A percentile compares a stretch with the other conserved stretches of the same genome.
Evolutionary conservation across 2,329 filamentous ascomycete species (phyloP).

Genomic region (Sclerotinia spermophila): DNA sequence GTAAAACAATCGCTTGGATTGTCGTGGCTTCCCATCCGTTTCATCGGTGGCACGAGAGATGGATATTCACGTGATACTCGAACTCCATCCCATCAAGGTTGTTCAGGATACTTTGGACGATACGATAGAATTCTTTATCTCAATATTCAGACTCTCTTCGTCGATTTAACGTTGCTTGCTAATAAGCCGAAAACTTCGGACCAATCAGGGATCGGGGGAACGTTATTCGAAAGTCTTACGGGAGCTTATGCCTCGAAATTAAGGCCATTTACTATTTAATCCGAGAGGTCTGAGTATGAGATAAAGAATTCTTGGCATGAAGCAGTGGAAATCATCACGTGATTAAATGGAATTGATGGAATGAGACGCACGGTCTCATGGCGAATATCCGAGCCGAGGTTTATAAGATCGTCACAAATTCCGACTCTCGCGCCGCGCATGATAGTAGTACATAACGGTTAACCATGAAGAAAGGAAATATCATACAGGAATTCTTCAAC

Average conservation of each 20-base stretch:
- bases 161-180: no score
- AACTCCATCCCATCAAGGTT: background rate
- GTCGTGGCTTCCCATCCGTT: background rate
- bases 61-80: background rate
- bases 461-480: background rate
- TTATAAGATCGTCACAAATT: constrained; percentile 8
- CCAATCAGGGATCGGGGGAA: no score
- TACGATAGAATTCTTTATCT: constrained; percentile 2
- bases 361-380: background rate
- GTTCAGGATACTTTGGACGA: background rate
- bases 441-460: background rate
- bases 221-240: no score
- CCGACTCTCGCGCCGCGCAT: constrained; percentile 2
- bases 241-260: no score
- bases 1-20: background rate
- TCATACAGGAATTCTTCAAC: constrained; percentile 8
- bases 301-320: constrained; percentile 10
- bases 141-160: no score
- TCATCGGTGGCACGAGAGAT: background rate
- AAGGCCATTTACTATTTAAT: no score
- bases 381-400: constrained; percentile 17
- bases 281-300: no score
- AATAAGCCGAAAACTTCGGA: no score
- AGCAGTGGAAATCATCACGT: background rate
- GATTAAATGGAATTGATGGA: background rate